Base-by-base conservation (phyloP, 2,329 filamentous ascomycete genomes). In the Cytospora paraplurivora region DNA sequence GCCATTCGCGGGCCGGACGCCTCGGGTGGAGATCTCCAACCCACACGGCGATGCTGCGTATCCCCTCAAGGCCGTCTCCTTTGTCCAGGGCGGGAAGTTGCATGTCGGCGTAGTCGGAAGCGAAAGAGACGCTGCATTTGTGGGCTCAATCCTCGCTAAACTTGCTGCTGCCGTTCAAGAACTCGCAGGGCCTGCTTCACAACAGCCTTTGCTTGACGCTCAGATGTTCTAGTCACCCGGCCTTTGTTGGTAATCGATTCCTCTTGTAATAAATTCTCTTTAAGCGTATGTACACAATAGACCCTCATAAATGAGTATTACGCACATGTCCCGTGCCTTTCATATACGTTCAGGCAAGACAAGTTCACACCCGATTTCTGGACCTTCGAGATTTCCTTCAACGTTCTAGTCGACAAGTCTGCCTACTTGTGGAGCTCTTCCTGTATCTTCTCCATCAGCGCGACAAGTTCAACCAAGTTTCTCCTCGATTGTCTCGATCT, bases 61-160 rank as follows among this genome's bases (percentile, higher is more conserved):
- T 67, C 79, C 79, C 62, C 72, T 79, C 68, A 81, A 81, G 72
- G 75, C 75, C 32, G 78, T 81, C 56, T 78, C 78, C 32, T 81
- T 79, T 68, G 72, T 79, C 0, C 73, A 71, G 38, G 75, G 71
- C 0, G 78, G 74, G n/a, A 69, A 74, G 66, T 68, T 77, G 59
- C 69, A 74, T 60, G 75, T 81, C 66, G 79, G 79, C 57, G 72
- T 81, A 65, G 79, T 80, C 4, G 79, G 78, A 7, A 76, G 74
- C 63, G 75, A 79, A 65, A 73, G 70, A 59, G 78, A 78, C 68
- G 71, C 67, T 19, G 70, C 54, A 8, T 71, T 78, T 52, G 74
- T 77, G 5, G 71, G 75, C 27, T 71, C 70, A 21, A 66, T 78
- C 10, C 62, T 79, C 52, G 69, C 67, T 17, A 76, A 74, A 59